Evolutionary conservation across 1,139 yeast genomes (phyloP).

Genomic region (Pichia cactophila): DNA sequence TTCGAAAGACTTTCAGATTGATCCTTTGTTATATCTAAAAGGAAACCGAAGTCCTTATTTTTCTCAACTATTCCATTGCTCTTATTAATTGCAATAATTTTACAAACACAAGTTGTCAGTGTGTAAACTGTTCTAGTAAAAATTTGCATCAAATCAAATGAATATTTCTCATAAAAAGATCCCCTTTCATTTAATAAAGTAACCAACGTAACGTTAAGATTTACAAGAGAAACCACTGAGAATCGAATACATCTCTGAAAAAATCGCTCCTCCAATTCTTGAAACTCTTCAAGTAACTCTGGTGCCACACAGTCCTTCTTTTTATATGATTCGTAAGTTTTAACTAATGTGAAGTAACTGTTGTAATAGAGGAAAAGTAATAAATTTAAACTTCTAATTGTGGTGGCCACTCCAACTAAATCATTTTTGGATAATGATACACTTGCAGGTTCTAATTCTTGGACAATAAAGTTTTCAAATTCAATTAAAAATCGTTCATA

Average conservation of each 20-base stretch:
- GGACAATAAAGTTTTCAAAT: slow-evolving; percentile 15
- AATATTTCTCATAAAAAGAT: slow-evolving; percentile 12
- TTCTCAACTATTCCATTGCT: slow-evolving; percentile 1
- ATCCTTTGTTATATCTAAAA: slow-evolving; percentile 7
- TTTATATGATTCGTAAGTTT: slow-evolving; percentile 2
- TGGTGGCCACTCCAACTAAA: slow-evolving; percentile 11
- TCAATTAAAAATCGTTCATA: slow-evolving; percentile 17
- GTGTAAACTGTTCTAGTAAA: slow-evolving; percentile 17
- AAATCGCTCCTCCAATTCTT: slow-evolving; percentile 6
- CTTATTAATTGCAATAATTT: slow-evolving; percentile 7
- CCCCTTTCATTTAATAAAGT: slow-evolving; percentile 15
- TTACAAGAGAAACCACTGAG: slow-evolving; percentile 12
- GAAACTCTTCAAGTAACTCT: slow-evolving; percentile 1
- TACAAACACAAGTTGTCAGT: slow-evolving; percentile 9
- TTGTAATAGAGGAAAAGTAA: slow-evolving; percentile 11
- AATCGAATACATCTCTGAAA: slow-evolving; percentile 7
- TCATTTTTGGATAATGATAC: slow-evolving; percentile 9
- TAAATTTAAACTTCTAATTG: slow-evolving; percentile 11
- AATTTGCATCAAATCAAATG: slow-evolving; percentile 21
- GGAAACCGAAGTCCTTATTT: slow-evolving; percentile 4
- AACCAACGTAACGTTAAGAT: slow-evolving; percentile 16
- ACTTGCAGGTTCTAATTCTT: slow-evolving; percentile 9
- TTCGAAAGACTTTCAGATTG: slow-evolving; percentile 6
- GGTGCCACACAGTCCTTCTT: neutral
- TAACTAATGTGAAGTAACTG: slow-evolving; percentile 9